Evolutionary conservation across 345 rosid species (phyloP).

Genomic region (Carallia brachiata): DNA sequence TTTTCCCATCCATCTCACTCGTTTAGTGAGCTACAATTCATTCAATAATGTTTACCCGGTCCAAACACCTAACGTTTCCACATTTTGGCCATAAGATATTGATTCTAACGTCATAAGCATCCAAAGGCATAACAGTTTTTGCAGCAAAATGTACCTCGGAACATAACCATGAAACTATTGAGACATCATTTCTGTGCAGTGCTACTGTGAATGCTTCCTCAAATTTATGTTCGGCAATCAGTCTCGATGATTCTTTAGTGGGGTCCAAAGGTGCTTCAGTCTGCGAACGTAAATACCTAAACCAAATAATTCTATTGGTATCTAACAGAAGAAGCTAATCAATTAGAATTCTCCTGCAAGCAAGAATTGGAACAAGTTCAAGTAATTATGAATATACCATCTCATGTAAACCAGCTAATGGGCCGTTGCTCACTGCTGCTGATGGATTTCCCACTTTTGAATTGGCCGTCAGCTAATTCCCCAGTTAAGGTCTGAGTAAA

Average conservation of each 20-base stretch:
- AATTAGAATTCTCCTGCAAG: background rate
- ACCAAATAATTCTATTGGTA: background rate
- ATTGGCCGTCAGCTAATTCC: conserved; percentile 78
- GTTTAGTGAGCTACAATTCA: background rate
- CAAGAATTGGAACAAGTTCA: background rate
- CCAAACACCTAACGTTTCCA: background rate
- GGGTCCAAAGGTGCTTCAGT: conserved; percentile 72
- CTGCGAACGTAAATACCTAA: conserved; percentile 26
- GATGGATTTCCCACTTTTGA: conserved; percentile 45
- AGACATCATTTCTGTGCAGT: conserved; percentile 59
- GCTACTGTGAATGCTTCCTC: conserved; percentile 84
- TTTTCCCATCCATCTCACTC: background rate
- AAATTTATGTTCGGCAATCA: conserved; percentile 63
- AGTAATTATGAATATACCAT: conserved; percentile 37
- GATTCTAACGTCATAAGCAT: background rate
- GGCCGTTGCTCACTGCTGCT: conserved; percentile 55
- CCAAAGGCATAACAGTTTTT: background rate
- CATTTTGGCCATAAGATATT: too few relatives aligned
- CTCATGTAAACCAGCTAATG: conserved; percentile 60
- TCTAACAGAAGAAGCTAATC: background rate
- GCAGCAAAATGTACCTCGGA: conserved; percentile 53
- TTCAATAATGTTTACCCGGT: background rate
- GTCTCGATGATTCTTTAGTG: conserved; percentile 61
- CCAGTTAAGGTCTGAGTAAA: conserved; percentile 64
- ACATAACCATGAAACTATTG: conserved; percentile 62